Evolutionary conservation across 2,329 filamentous ascomycete genomes (phyloP), one percentile per base, ranked within the genome.

Genomic region (Pseudophaeomoniella oleicola): DNA sequence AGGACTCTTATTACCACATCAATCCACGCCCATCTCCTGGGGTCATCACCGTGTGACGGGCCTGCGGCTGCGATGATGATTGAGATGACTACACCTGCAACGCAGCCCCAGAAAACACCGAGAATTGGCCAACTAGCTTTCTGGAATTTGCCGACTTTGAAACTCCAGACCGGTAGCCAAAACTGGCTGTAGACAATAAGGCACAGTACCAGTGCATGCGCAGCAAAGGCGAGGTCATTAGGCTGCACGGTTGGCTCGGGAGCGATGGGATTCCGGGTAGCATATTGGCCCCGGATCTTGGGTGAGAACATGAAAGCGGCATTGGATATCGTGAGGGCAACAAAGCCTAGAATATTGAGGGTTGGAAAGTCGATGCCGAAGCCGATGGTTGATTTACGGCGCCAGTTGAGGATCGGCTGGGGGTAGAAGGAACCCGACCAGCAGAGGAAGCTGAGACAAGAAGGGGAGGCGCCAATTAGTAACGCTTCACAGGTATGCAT

Each of bases 401-500:
- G 66, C 55, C 69, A 79, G 66, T 94, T 96, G 43, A 85, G 71
- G 42, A 92, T 60, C 4, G 81, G 75, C 55, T 96, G 90, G 2
- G 88, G 87, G 56, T 96, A 96, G 63, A 94, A 96, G 12, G 85
- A 93, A 12, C 78, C 62, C 10, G 82, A 88, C 88, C 88, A 90
- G 57, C 72, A 75, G 34, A 77, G 44, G 44, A 74, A 78, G 59
- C 62, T 66, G 41, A 41, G 15, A n/a, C n/a, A n/a, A n/a, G n/a
- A n/a, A n/a, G n/a, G n/a, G n/a, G n/a, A n/a, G n/a, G n/a, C n/a
- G n/a, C n/a, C n/a, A n/a, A n/a, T n/a, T n/a, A n/a, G n/a, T n/a
- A n/a, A n/a, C n/a, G n/a, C n/a, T n/a, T n/a, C n/a, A n/a, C n/a
- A 36, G 15, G n/a, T 34, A 12, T 4, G 16, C 32, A 29, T 30